Evolutionary conservation across 2,329 filamentous ascomycete species (phyloP).

Genomic region (Monosporascus sp.): DNA sequence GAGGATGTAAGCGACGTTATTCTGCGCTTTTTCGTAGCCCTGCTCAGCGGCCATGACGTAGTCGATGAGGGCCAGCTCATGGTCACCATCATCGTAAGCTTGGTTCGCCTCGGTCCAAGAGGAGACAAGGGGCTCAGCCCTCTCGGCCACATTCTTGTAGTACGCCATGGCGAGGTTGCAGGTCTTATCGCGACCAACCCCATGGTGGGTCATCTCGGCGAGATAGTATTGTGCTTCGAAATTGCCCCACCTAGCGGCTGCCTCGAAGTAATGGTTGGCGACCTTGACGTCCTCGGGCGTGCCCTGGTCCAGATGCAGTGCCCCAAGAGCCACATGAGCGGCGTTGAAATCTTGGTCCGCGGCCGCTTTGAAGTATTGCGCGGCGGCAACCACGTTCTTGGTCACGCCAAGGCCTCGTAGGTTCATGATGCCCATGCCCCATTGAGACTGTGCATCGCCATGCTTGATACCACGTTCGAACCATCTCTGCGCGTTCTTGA

Average conservation of each 20-base stretch:
- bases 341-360: slow-evolving; percentile 77
- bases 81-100: slow-evolving; percentile 73
- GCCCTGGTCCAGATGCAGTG: slow-evolving; percentile 82
- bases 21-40: slow-evolving; percentile 83
- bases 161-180: slow-evolving; percentile 74
- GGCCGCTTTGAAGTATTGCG: slow-evolving; percentile 69
- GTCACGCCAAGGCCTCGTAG: slow-evolving; percentile 67
- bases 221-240: slow-evolving; percentile 91
- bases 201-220: slow-evolving; percentile 78
- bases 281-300: slow-evolving; percentile 62
- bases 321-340: slow-evolving; percentile 77
- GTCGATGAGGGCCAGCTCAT: slow-evolving; percentile 72
- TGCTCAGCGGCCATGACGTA: slow-evolving; percentile 89
- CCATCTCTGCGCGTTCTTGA: slow-evolving; percentile 71
- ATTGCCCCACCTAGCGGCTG: slow-evolving; percentile 75
- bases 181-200: slow-evolving; percentile 72
- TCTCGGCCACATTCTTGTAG: slow-evolving; percentile 76
- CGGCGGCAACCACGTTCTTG: slow-evolving; percentile 65
- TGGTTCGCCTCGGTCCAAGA: slow-evolving; percentile 79
- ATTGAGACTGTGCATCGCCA: slow-evolving; percentile 78
- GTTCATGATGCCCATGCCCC: slow-evolving; percentile 78
- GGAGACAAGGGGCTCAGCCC: slow-evolving; percentile 66
- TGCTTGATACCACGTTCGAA: slow-evolving; percentile 72
- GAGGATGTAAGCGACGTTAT: slow-evolving; percentile 82
- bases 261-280: slow-evolving; percentile 81